These are phyloP conservation scores for Dendrocalamus sinicus DNA, from an alignment of 176 grass and related monocot species.

Conservation along the genomic window DNA sequence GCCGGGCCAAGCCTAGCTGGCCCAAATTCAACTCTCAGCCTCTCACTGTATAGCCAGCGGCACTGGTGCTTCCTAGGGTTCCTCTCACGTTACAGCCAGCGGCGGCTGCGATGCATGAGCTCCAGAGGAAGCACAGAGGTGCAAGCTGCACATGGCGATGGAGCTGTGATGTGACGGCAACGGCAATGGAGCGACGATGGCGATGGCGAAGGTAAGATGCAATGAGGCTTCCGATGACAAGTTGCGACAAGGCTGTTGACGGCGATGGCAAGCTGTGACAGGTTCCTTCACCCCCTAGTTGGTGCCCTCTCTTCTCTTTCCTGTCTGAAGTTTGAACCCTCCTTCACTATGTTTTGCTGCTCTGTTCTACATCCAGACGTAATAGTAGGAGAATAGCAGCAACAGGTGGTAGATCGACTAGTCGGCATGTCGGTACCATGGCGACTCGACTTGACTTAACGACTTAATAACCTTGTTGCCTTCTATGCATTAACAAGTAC, in stretches of 20 bases:
- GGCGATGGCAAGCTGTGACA: not conserved
- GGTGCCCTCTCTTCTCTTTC: not conserved
- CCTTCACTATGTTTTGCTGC: not conserved
- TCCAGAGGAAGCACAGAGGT: not conserved
- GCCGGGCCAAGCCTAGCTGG: not conserved
- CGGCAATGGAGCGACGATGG: not conserved
- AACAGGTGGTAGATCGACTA: not conserved
- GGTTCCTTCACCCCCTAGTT: not conserved
- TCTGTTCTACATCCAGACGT: not conserved
- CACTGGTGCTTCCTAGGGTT: not conserved
- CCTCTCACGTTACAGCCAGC: not conserved
- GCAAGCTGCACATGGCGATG: not conserved
- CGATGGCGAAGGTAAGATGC: not conserved
- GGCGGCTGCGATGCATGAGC: not conserved
- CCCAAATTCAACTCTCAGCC: not conserved
- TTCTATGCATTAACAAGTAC: not conserved
- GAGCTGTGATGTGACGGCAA: not conserved
- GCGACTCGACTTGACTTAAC: not conserved
- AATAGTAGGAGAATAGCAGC: not conserved
- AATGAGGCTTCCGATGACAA: not conserved
- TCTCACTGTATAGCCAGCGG: not conserved
- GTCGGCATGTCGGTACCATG: not conserved
- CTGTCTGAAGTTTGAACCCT: not conserved
- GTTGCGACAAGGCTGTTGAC: not conserved
- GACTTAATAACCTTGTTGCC: not conserved